Evolutionary conservation across 2,329 filamentous ascomycete genomes (phyloP).

Genomic region (Calonectria pseudoturangicola): DNA sequence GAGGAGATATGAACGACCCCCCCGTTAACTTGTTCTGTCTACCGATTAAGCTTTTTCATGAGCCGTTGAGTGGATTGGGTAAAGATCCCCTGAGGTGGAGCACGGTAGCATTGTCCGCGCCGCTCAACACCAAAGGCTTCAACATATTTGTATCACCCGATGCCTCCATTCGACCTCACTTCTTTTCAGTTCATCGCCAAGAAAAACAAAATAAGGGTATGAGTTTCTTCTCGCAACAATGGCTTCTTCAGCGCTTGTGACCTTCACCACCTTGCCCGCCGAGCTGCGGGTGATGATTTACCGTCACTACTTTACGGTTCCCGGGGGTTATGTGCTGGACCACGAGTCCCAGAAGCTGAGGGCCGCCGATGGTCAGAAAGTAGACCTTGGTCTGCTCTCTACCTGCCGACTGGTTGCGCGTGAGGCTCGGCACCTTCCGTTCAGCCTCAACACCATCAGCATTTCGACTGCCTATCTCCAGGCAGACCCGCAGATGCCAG

Average conservation of each 20-base stretch:
- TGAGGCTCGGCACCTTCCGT: not conserved
- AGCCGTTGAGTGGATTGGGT: not conserved
- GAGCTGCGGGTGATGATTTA: conserved; percentile 19
- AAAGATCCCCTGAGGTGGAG: not conserved
- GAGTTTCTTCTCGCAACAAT: not conserved
- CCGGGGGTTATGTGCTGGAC: conserved; percentile 7
- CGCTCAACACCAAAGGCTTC: not conserved
- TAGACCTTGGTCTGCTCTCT: conserved; percentile 1
- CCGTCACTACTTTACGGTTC: conserved; percentile 3
- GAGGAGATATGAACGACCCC: not conserved
- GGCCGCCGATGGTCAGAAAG: not conserved
- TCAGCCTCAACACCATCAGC: conserved; percentile 6
- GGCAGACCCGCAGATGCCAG: not conserved
- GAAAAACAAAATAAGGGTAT: not conserved
- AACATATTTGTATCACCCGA: not conserved
- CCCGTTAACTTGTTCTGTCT: not conserved
- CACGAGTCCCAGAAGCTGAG: conserved; percentile 3
- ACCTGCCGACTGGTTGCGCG: conserved; percentile 6
- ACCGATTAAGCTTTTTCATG: not conserved
- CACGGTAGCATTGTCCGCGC: not conserved
- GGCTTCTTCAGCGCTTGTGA: not conserved
- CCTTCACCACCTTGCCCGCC: conserved; percentile 14
- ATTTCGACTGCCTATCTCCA: not conserved
- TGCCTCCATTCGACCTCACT: not conserved
- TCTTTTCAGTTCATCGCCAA: not conserved